Evolutionary conservation across 176 grass and related monocot genomes (phyloP).

Genomic region (bread wheat (Triticum aestivum)): DNA sequence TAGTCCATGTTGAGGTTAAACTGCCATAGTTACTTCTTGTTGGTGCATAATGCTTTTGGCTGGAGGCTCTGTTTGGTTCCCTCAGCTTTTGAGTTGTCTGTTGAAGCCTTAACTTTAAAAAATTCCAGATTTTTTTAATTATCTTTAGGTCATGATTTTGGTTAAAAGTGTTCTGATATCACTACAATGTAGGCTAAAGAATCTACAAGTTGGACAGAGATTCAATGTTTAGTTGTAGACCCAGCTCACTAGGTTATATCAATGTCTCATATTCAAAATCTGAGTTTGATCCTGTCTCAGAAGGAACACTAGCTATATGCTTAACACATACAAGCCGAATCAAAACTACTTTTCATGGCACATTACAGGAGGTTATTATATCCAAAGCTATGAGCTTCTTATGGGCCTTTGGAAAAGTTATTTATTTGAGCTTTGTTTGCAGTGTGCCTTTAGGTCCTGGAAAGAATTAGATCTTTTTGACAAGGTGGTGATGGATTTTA

Average conservation of each 20-base stretch:
- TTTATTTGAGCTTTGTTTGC: not conserved
- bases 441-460: not conserved
- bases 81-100: not conserved
- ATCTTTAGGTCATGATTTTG: not conserved
- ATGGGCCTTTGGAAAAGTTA: not conserved
- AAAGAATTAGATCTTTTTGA: slow-evolving; percentile 1
- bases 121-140: not conserved
- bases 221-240: too few relatives aligned
- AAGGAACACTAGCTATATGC: too few relatives aligned
- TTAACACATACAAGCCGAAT: too few relatives aligned
- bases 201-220: not conserved
- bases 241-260: too few relatives aligned
- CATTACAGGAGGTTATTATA: not conserved
- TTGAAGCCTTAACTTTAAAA: not conserved
- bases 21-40: not conserved
- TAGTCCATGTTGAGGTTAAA: not conserved
- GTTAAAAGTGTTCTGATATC: not conserved
- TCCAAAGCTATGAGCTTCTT: not conserved
- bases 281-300: too few relatives aligned
- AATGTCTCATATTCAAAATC: too few relatives aligned
- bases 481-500: not conserved
- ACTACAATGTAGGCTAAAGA: not conserved
- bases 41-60: not conserved
- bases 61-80: not conserved
- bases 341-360: too few relatives aligned